A percentile compares a stretch with the other conserved stretches of the same genome.
Conservation (phyloP, 345 rosid genomes). For the Orychophragmus violaceus region DNA sequence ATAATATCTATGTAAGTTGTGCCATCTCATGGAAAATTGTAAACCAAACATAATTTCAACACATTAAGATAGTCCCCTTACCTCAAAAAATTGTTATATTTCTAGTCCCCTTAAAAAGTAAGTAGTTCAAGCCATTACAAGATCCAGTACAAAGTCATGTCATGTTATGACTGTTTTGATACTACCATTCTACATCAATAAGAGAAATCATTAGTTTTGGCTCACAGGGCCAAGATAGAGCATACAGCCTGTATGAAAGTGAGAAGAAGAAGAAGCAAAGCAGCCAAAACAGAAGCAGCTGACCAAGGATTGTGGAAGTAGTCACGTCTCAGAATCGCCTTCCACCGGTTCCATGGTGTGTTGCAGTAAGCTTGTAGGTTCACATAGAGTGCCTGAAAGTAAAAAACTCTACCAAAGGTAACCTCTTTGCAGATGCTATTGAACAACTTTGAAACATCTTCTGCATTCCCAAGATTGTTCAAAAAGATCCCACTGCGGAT, state of each 20-base stretch:
- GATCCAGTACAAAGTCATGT: background rate
- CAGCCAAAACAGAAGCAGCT: no score
- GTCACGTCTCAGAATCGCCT: constrained; percentile 16
- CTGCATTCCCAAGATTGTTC: constrained; percentile 11
- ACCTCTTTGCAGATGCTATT: constrained; percentile 12
- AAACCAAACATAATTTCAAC: background rate
- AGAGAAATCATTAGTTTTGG: no score
- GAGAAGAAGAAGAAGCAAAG: no score
- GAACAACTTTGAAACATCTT: constrained; percentile 20
- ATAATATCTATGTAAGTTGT: background rate
- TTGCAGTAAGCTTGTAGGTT: constrained; percentile 20
- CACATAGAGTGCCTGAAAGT: background rate
- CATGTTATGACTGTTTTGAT: background rate
- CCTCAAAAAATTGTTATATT: no score
- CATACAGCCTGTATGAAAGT: no score
- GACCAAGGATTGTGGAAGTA: constrained; percentile 13
- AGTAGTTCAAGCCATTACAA: background rate
- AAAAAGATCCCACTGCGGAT: background rate
- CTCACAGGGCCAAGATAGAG: no score
- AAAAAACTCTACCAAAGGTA: background rate
- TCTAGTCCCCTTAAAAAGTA: background rate
- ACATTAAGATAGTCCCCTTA: background rate
- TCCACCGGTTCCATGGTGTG: constrained; percentile 19
- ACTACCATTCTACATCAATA: no score
- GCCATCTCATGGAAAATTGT: background rate